phyloP scores from a whole-genome alignment of 2,329 filamentous ascomycete species.

The Phyllosticta citrichinensis region DNA sequence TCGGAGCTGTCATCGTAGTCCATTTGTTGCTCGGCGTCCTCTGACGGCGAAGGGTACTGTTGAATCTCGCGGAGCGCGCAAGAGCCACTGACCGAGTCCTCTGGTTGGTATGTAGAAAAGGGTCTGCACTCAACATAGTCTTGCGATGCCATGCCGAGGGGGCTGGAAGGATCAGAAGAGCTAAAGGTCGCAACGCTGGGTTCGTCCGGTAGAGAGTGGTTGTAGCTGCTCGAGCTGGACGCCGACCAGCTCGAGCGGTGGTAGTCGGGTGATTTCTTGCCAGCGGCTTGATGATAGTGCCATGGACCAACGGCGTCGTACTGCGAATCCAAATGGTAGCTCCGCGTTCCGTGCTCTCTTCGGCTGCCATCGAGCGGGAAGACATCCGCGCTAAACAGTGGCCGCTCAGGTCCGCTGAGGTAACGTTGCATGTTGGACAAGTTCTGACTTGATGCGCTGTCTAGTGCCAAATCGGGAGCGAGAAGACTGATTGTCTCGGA shows the following conservation, averaged over 20 bases:
- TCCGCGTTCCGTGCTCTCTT: slow-evolving; percentile 13
- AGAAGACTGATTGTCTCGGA: slow-evolving; percentile 14
- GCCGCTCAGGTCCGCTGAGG: slow-evolving; percentile 19
- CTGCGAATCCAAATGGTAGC: slow-evolving; percentile 11
- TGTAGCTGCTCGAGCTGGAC: slow-evolving; percentile 19
- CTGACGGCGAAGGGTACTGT: slow-evolving; percentile 17
- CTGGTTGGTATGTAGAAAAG: slow-evolving; percentile 2
- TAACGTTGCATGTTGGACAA: slow-evolving; percentile 25
- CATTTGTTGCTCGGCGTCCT: slow-evolving; percentile 16
- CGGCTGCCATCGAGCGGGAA: slow-evolving; percentile 19
- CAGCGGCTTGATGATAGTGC: slow-evolving; percentile 12
- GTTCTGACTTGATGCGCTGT: slow-evolving; percentile 15
- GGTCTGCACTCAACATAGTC: slow-evolving; percentile 2
- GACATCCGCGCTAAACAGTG: slow-evolving; percentile 19
- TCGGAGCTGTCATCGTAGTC: slow-evolving; percentile 19
- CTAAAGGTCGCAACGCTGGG: slow-evolving; percentile 17
- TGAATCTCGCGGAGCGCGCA: slow-evolving; percentile 24
- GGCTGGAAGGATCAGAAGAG: slow-evolving; percentile 2
- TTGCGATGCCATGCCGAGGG: neutral
- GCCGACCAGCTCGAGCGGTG: slow-evolving; percentile 18
- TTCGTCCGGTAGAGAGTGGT: slow-evolving; percentile 21
- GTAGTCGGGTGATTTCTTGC: slow-evolving; percentile 23
- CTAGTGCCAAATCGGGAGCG: slow-evolving; percentile 15
- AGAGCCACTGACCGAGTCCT: slow-evolving; percentile 11
- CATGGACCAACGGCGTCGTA: slow-evolving; percentile 16